Base-by-base conservation (phyloP, 345 rosid genomes). In the Nephelium lappaceum region DNA sequence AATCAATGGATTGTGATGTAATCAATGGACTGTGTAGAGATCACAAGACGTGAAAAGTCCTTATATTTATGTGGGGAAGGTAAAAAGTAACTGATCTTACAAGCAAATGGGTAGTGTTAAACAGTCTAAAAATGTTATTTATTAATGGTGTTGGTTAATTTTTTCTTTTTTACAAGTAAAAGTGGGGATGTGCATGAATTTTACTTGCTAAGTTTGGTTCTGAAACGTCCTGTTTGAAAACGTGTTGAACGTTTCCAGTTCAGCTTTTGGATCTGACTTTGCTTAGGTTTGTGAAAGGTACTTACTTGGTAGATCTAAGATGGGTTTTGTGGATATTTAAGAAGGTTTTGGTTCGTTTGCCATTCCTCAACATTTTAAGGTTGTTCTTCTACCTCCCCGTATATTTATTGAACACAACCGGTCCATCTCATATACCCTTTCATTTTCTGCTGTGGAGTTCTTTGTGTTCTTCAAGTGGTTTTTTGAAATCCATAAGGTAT, bases 201-300 rank as follows among this genome's bases (percentile, higher is more conserved):
- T 79, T 51, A 76, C 77, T 71, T 85, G 2, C 36, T 31, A 0
- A 31, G 82, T 82, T 74, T 71, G 78, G 25, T 49, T 74, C 71
- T 78, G 78, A 75, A 82, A 71, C 67, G 67, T 58, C 58, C 55
- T 15, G 63, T 77, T 49, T 63, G 68, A 39, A 78, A 78, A 75
- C 88, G 84, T 76, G 85, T 85, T 80, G 78, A 75, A 80, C 38
- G 60, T 31, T 63, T 75, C 79, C 69, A 72, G 69, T 55, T 67
- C 25, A 9, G 45, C 27, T 43, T 76, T 39, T 36, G 11, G 31
- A 39, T 67, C 77, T 85, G 80, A 80, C 83, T 65, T 78, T 80
- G 72, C 85, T 85, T 72, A 0, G 25, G 73, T 27, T 65, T 8
- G 68, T 78, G 73, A 78, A 80, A 85, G 78, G 3, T 31, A 31